Percentiles rank a stretch among this genome's conserved stretches.
These are phyloP conservation scores for Eucalyptus sideroxylon DNA, from an alignment of 345 rosid genomes.

Conservation along the genomic window DNA sequence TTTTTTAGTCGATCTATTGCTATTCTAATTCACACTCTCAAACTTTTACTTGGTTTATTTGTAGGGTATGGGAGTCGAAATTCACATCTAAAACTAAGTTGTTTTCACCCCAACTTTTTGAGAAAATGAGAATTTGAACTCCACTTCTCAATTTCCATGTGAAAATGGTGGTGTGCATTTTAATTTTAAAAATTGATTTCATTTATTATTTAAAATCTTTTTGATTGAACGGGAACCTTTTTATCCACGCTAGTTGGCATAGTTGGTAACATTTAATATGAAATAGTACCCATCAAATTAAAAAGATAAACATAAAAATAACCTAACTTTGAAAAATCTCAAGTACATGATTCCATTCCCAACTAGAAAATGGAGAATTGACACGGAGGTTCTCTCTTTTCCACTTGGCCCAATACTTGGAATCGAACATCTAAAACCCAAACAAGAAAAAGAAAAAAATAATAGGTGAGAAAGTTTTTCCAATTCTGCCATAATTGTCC, in stretches of 20 bases:
- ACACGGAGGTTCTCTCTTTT: background rate
- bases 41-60: no score
- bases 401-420: background rate
- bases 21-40: no score
- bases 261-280: background rate
- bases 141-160: no score
- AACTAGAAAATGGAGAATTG: background rate
- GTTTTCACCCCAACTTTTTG: accelerated
- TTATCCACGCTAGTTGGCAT: background rate
- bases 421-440: background rate
- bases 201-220: background rate
- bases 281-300: background rate
- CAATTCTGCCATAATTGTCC: background rate
- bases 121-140: no score
- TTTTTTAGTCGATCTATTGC: no score
- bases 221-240: background rate
- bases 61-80: accelerated
- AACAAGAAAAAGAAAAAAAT: background rate
- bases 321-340: background rate
- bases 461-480: background rate
- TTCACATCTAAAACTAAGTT: no score
- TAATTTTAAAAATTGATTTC: background rate
- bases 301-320: background rate
- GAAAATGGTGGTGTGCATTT: background rate
- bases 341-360: background rate